Base-by-base conservation (phyloP, 352 stramenopile genomes). In the Globisporangium takayamanum region DNA sequence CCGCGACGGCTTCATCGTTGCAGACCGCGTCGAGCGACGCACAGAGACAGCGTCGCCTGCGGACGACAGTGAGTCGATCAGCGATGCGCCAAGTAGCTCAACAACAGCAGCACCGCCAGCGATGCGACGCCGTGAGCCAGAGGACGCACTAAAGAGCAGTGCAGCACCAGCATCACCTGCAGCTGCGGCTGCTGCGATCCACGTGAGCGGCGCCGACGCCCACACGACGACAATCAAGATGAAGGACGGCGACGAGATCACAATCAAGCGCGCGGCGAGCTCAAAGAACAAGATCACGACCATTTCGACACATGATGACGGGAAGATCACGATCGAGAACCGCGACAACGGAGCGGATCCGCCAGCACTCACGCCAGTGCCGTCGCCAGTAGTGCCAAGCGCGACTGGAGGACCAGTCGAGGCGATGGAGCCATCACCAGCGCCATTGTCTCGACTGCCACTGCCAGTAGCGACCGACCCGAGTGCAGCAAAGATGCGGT, bases 261-360 rank as follows among this genome's bases (percentile, higher is more conserved):
- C 80, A 39, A 90, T 90, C 66, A 87, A 87, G 56, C 76, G 76
- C 26, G 67, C 60, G 1, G 64, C 65, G 15, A 84, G 64, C 30
- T 81, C 73, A 33, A 86, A 87, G 57, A 72, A 74, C 26, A 84
- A 85, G 55, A 71, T 87, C 63, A 90, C 78, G 20, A 86, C 67
- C 30, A 90, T 90, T 45, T 88, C 76, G 36, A 67, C 74, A 2
- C 71, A 90, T 52, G 78, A 90, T 25, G 76, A 82, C 58, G 80
- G 80, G 46, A 87, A 84, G 57, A 84, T 90, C 60, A 90, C 76
- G 55, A 90, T 90, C 53, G 78, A 90, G 55, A 77, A 77, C 42
- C 48, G 42, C 12, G 57, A 50, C 55, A 73, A 68, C 48, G 70
- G 45, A 47, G 62, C 39, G 22, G 51, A 61, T 39, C 37, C 39